A percentile compares a stretch with the other conserved stretches of the same genome.
These are phyloP conservation scores for Spongispora temasekensis DNA, from an alignment of 1,284 basidiomycete species.

Conservation along the genomic window DNA sequence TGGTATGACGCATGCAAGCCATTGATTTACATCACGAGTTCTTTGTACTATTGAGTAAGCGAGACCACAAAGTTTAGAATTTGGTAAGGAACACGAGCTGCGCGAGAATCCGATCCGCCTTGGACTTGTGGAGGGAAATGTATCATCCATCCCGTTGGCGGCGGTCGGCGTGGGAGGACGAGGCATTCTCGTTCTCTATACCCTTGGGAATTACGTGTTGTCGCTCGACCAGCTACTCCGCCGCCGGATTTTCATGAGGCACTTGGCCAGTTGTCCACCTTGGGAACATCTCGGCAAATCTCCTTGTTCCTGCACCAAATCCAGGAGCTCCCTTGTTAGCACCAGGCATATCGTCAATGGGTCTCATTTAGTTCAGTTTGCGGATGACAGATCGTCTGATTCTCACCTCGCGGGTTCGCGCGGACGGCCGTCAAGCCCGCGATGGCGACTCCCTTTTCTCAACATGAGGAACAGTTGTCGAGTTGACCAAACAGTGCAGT, in stretches of 20 bases:
- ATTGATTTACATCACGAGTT: background rate
- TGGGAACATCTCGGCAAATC: constrained; percentile 33
- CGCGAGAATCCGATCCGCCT: constrained; percentile 13
- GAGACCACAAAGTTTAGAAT: too few relatives aligned
- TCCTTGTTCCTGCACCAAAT: constrained; percentile 1
- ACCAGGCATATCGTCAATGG: constrained; percentile 2
- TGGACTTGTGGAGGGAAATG: constrained; percentile 11
- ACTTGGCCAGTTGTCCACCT: constrained; percentile 15
- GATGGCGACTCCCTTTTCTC: constrained; percentile 16
- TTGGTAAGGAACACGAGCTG: constrained; percentile 14
- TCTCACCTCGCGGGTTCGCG: constrained; percentile 18
- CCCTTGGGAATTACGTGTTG: constrained; percentile 20
- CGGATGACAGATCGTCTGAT: constrained; percentile 13
- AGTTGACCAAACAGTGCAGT: background rate
- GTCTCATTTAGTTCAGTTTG: too few relatives aligned
- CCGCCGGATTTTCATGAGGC: constrained; percentile 32
- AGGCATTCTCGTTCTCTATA: background rate
- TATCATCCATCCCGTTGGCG: constrained; percentile 1
- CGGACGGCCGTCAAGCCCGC: constrained; percentile 14
- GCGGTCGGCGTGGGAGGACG: constrained; percentile 17
- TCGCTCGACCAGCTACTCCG: constrained; percentile 16
- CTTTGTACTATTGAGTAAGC: background rate
- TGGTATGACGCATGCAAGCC: background rate
- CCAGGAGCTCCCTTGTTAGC: constrained; percentile 4
- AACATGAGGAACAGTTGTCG: background rate